Evolutionary conservation across 306 rosid genomes (phyloP).

Genomic region (Glycine soja): DNA sequence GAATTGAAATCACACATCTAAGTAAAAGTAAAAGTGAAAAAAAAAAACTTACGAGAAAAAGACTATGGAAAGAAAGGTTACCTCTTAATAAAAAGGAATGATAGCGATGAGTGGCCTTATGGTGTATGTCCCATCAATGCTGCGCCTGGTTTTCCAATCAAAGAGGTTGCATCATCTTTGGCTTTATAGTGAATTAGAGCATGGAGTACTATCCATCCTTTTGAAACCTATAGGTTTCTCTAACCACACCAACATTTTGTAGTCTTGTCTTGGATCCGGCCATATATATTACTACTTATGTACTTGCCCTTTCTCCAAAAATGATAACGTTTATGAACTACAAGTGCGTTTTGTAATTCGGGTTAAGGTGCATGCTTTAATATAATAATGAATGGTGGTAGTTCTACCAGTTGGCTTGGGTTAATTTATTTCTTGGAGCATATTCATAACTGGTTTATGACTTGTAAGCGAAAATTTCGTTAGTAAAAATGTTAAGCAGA

Average conservation of each 20-base stretch:
- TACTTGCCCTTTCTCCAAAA: conserved; percentile 22
- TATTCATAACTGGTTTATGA: too few species aligned
- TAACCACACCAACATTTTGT: neutral
- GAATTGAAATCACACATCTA: too few species aligned
- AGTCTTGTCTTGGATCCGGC: conserved; percentile 5
- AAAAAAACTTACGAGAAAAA: too few species aligned
- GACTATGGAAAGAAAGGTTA: conserved; percentile 50
- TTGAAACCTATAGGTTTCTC: neutral
- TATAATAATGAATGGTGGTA: conserved; percentile 23
- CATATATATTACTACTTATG: conserved; percentile 8
- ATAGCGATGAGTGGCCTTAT: conserved; percentile 33
- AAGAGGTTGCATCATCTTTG: conserved; percentile 6
- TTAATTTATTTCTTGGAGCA: conserved; percentile 1
- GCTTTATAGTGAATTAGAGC: neutral
- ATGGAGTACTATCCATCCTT: neutral
- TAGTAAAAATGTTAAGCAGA: too few species aligned
- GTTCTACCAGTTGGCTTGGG: neutral
- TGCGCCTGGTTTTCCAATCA: conserved; percentile 36
- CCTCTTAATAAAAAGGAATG: conserved; percentile 40
- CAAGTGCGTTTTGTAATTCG: neutral
- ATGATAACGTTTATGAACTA: neutral
- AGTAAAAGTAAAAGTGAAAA: too few species aligned
- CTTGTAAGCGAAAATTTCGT: too few species aligned
- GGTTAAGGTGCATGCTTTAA: conserved; percentile 1
- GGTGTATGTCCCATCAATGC: conserved; percentile 48